phyloP scores from a whole-genome alignment of 257 asterid genomes.

The Nicotiana sylvestris region DNA sequence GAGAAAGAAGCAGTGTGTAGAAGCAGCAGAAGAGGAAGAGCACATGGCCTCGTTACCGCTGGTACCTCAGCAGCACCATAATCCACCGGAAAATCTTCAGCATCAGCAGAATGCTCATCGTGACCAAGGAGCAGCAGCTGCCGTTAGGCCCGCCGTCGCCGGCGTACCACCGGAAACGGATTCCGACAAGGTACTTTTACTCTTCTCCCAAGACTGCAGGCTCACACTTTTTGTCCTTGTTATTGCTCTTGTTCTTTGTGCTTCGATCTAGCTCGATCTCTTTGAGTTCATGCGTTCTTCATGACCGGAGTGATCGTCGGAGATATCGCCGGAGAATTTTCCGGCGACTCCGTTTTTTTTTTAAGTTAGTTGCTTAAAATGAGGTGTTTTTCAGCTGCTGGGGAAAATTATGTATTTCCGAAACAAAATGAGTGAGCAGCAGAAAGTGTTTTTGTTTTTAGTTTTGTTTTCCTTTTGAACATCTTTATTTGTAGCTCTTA shows the following conservation, averaged over 20 bases:
- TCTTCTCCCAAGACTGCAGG: neutral
- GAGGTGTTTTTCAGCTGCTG: constrained; percentile 2
- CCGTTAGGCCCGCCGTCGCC: constrained; percentile 38
- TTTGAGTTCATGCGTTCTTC: constrained; percentile 11
- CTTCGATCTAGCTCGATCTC: constrained; percentile 49
- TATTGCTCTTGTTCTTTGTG: neutral
- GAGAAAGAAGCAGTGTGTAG: constrained; percentile 4
- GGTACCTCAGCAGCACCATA: constrained; percentile 66
- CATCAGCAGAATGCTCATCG: neutral
- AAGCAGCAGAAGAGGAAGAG: constrained; percentile 11
- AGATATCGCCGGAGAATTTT: constrained; percentile 19
- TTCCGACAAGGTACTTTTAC: constrained; percentile 47
- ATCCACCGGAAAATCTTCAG: constrained; percentile 37
- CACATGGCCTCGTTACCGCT: constrained; percentile 88
- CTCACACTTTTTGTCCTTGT: neutral
- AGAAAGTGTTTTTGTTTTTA: neutral
- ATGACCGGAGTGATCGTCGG: constrained; percentile 18
- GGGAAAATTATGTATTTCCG: neutral
- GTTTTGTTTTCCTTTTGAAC: neutral
- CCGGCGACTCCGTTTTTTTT: constrained; percentile 22
- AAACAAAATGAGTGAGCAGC: neutral
- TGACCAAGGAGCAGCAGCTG: constrained; percentile 52
- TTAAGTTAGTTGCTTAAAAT: neutral
- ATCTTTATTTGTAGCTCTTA: neutral
- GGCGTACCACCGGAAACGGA: constrained; percentile 48